phyloP scores from a whole-genome alignment of 1,139 yeast species.

The Geotrichum bryndzae region DNA sequence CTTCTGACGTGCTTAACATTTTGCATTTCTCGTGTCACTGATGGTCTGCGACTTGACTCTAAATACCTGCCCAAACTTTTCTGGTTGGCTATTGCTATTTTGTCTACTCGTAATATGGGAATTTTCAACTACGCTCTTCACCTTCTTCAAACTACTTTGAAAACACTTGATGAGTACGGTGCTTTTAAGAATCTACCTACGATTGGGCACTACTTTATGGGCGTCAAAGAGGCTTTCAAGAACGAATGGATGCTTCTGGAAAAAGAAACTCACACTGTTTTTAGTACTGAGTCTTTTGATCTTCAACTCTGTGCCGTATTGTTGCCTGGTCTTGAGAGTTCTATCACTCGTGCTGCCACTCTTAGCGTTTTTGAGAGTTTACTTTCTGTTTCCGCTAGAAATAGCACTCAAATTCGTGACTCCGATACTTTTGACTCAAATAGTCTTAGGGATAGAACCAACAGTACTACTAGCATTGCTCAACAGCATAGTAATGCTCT shows the following conservation, averaged over 20 bases:
- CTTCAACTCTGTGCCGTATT: conserved; percentile 48
- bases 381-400: conserved; percentile 44
- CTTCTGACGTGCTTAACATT: conserved; percentile 35
- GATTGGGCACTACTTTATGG: conserved; percentile 35
- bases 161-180: conserved; percentile 29
- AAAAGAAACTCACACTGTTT: conserved; percentile 38
- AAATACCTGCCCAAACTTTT: conserved; percentile 52
- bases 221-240: conserved; percentile 40
- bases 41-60: conserved; percentile 55
- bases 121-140: conserved; percentile 27
- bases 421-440: conserved; percentile 5
- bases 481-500: conserved; percentile 1
- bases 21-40: conserved; percentile 51
- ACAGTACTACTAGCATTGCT: conserved; percentile 4
- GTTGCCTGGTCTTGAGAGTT: conserved; percentile 57
- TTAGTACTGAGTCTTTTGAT: conserved; percentile 47
- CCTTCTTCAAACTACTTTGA: conserved; percentile 27
- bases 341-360: conserved; percentile 56
- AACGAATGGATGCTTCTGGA: conserved; percentile 46
- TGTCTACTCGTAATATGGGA: conserved; percentile 28
- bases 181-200: conserved; percentile 24
- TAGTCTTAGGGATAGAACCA: conserved; percentile 5
- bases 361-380: conserved; percentile 47
- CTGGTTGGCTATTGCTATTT: conserved; percentile 53
- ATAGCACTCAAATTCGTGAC: conserved; percentile 20